Evolutionary conservation across 441 rosid genomes (phyloP), one percentile per base, ranked within the genome.

Genomic region (Flueggea neowawraea): DNA sequence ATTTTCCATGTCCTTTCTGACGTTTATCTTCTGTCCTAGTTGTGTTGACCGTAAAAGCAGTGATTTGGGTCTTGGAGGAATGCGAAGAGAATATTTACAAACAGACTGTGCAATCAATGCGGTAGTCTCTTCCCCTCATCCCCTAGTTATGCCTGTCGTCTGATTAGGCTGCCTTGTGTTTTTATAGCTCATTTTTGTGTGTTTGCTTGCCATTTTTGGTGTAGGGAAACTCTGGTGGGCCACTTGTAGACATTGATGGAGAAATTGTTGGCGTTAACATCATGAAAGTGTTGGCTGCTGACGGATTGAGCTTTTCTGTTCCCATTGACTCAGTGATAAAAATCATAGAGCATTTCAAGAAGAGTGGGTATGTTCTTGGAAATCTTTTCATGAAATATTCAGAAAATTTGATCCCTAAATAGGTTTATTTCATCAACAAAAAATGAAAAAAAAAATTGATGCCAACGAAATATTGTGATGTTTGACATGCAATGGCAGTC

Each of bases 151-250:
- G 8, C 12, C 45, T 43, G 12, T 6, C 3, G 12, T 11, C 8
- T 31, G 16, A 55, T 49, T 9, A 57, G 45, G 6, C 63, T 7
- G 59, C 8, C 33, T 41, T 22, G 16, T 65, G 15, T 66, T 61
- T 7, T 12, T 2, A 22, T 22, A 22, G 28, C 28, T 22, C 28
- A 22, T 22, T 22, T 22, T 22, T 22, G 28, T 2, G 28, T 22
- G 28, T 22, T 22, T 22, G 28, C 28, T 22, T 22, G 32, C 69
- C 58, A 33, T 58, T 31, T 65, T 31, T 61, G 53, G 36, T 48
- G 52, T 31, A 92, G 97, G 98, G 98, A 73, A 93, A 90, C 80
- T 90, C 95, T 58, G 97, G 96, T 57, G 97, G 98, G 6, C 98
- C 98, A 11, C 88, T 93, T 61, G 88, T 88, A 58, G 86, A 90